Evolutionary conservation across 495 filamentous ascomycete genomes (phyloP), one percentile per base, ranked within the genome.

Genomic region (Aspergillus panamensis): DNA sequence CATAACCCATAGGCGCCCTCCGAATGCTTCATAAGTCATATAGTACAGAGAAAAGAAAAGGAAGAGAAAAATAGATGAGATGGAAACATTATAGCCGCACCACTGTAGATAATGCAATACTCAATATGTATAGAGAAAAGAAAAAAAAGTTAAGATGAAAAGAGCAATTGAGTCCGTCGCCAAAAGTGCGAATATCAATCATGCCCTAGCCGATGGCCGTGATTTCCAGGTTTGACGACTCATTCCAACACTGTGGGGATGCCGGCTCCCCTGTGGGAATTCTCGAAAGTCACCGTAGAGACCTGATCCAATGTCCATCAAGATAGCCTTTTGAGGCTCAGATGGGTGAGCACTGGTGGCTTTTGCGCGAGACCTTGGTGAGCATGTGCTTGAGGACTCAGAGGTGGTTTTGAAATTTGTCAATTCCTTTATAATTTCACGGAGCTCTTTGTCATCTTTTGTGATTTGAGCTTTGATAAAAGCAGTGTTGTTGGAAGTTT

Each of bases 401-500:
- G 62, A 12, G 16, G 59, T 29, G 9, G 66, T 16, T 2, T 61
- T 60, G 10, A 65, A 47, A 32, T 65, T 72, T 6, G 68, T 67
- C 40, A 69, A 64, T 14, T 85, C 84, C 61, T 82, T 85, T 52
- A 95, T 73, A 54, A 95, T 88, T 12, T 90, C 80, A 17, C 80
- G 77, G 7, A 96, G 77, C 62, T 96, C 91, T 14, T 79, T 78
- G 48, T 91, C 87, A 54, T 90, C 82, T 50, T 77, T 84, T 6
- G 86, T 84, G 61, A 95, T 93, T 72, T 97, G 92, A 6, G 92
- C 92, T 63, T 80, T 84, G 39, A 97, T 79, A 72, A 90, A 93
- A 32, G 77, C 76, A 17, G 84, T 63, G 45, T 85, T 76, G 25
- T 78, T 72, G n/a, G 71, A 69, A 31, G 75, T 68, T 49, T 80